A percentile compares a stretch with the other conserved stretches of the same genome.
Evolutionary conservation across 2,329 filamentous ascomycete species (phyloP).

Genomic region (Purpureocillium takamizusanense): DNA sequence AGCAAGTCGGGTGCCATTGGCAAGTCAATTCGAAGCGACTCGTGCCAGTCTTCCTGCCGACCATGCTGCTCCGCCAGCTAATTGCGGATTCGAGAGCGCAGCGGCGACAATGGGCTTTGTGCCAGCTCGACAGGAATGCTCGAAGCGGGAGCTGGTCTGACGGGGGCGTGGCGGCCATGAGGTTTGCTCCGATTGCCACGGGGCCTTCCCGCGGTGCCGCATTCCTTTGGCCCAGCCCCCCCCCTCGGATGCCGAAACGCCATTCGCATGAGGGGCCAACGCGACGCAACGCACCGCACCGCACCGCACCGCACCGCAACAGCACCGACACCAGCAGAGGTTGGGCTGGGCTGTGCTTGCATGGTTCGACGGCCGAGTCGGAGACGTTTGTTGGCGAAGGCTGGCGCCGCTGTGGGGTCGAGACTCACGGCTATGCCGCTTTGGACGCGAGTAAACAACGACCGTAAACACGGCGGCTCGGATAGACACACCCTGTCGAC

Average conservation of each 20-base stretch:
- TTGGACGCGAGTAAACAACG: constrained; percentile 17
- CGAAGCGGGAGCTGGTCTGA: background rate
- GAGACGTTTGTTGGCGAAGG: constrained; percentile 4
- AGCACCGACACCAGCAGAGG: too few species aligned
- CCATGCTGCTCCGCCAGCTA: too few species aligned
- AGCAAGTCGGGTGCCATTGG: too few species aligned
- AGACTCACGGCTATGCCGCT: constrained; percentile 12
- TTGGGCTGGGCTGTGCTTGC: too few species aligned
- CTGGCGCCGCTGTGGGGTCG: constrained; percentile 9
- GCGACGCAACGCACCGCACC: too few species aligned
- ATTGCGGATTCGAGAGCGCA: background rate
- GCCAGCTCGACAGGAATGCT: background rate
- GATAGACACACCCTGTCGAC: constrained; percentile 14
- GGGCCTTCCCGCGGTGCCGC: constrained; percentile 1
- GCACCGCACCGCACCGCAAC: too few species aligned
- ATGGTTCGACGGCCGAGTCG: too few species aligned
- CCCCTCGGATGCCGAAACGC: background rate
- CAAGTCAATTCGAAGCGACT: too few species aligned
- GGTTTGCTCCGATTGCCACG: background rate
- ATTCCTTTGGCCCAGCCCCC: background rate
- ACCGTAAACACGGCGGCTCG: constrained; percentile 12
- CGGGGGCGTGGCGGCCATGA: background rate
- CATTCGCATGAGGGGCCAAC: too few species aligned
- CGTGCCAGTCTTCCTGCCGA: too few species aligned
- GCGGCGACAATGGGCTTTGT: background rate